A percentile compares a stretch with the other conserved stretches of the same genome.
Conservation (phyloP, 1,139 yeast genomes). For the Saccharomyces hybrid region DNA sequence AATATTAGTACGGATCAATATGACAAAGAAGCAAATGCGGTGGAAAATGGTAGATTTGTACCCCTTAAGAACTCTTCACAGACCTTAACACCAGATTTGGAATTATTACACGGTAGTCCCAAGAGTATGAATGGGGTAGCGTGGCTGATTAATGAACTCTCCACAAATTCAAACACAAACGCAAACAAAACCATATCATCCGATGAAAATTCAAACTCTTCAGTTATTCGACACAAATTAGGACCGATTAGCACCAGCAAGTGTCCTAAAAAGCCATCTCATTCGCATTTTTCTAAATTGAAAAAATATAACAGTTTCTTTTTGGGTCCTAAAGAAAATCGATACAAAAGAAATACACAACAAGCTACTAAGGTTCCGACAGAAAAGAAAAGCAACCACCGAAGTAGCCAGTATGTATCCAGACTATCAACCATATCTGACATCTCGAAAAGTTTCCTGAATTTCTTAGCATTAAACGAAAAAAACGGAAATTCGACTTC, state of each 20-base stretch:
- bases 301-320: background rate
- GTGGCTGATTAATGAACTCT: background rate
- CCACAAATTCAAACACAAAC: background rate
- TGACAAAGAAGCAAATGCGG: background rate
- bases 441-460: constrained; percentile 20
- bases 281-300: background rate
- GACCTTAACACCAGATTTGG: constrained; percentile 30
- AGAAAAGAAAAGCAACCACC: constrained; percentile 5
- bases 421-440: constrained; percentile 27
- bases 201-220: constrained; percentile 11
- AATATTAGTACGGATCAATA: constrained; percentile 3
- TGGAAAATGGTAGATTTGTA: constrained; percentile 16
- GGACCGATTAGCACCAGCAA: background rate
- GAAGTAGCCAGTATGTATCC: constrained; percentile 20
- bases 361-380: background rate
- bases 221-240: constrained; percentile 1
- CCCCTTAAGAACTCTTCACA: constrained; percentile 30
- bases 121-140: background rate
- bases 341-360: background rate
- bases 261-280: background rate
- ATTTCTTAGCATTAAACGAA: constrained; percentile 6
- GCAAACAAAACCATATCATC: constrained; percentile 1
- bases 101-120: constrained; percentile 4
- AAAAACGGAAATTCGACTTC: background rate
- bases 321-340: constrained; percentile 4